These are phyloP conservation scores for Ophiocordyceps robertsii DNA, from an alignment of 2,329 filamentous ascomycete genomes.

Conservation along the genomic window DNA sequence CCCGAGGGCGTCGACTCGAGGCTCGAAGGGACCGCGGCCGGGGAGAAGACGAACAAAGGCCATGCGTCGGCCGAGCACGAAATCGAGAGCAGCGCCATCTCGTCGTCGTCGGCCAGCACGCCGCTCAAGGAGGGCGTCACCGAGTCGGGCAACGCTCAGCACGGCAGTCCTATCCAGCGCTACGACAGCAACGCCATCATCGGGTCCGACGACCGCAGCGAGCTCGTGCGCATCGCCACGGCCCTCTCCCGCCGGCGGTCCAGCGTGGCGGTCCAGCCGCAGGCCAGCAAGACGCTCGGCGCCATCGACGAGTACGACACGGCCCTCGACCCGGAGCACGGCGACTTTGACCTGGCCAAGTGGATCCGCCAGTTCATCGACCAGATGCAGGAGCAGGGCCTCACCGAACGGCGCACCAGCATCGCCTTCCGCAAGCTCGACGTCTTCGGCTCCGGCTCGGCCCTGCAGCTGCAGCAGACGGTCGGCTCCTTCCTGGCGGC, in stretches of 20 bases:
- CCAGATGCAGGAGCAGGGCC: constrained; percentile 38
- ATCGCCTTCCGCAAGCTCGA: constrained; percentile 52
- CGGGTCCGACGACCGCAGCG: constrained; percentile 18
- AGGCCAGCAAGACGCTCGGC: constrained; percentile 6
- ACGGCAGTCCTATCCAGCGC: neutral
- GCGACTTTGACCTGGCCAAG: constrained; percentile 25
- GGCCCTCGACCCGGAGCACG: constrained; percentile 21
- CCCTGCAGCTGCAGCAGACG: constrained; percentile 55
- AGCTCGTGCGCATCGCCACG: constrained; percentile 26
- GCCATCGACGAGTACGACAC: constrained; percentile 15
- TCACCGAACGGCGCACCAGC: constrained; percentile 39
- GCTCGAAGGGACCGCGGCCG: neutral
- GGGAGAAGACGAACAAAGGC: neutral
- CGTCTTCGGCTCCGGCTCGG: constrained; percentile 53
- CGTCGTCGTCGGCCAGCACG: neutral
- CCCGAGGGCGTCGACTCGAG: too few relatives aligned
- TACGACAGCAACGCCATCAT: constrained; percentile 8
- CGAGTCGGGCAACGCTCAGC: neutral
- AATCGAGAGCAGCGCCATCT: too few relatives aligned
- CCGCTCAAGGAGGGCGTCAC: neutral
- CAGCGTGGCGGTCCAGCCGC: constrained; percentile 6
- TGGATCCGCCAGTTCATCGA: constrained; percentile 26
- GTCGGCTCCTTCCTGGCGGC: constrained; percentile 45
- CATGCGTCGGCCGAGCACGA: neutral
- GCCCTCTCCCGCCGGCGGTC: constrained; percentile 22